Evolutionary conservation across 805 yeast species (phyloP), one percentile per base, ranked within the genome.

Genomic region (Huiozyma sinensis): DNA sequence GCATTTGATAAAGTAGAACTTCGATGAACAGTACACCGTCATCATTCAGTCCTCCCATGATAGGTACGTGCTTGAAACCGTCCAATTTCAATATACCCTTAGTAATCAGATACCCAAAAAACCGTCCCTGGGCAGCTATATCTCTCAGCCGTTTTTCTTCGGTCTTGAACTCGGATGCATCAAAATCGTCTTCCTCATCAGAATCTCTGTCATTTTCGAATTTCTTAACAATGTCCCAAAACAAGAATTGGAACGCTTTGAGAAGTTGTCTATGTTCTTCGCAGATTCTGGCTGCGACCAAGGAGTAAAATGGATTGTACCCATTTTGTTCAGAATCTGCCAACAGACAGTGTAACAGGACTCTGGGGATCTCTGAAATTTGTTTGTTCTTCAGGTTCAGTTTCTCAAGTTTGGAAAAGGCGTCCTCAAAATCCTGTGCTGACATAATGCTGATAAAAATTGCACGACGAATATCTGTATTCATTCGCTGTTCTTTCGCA

Each of bases 401-500:
- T 56, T 88, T 89, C 56, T 86, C 94, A 33, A 92, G 55, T 49
- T 88, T 83, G 12, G 83, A 76, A 52, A 79, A 79, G 0, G 96
- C 94, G 63, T 92, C 97, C 57, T 86, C 69, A 55, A 76, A 92
- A 61, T 92, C 98, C 50, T 81, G 82, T 5, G 96, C 92, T 3
- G 97, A 88, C 96, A 94, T 89, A 7, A 92, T 79, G 33, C 95
- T 86, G 27, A 94, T 79, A 56, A 92, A 92, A 12, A 92, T 82
- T 1, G 97, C 97, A 44, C 96, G 73, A 64, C 98, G 80, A 33
- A 92, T 75, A 58, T 89, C 97, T 0, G 97, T 90, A 62, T 94
- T 92, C 94, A 92, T 89, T 50, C 97, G 68, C 57, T 89, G 95
- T 35, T 77, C 69, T 51, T 74, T 75, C 4, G 98, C 97, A 34